Conservation (phyloP, 768 basidiomycete species). For the Leccinum ochraceum region DNA sequence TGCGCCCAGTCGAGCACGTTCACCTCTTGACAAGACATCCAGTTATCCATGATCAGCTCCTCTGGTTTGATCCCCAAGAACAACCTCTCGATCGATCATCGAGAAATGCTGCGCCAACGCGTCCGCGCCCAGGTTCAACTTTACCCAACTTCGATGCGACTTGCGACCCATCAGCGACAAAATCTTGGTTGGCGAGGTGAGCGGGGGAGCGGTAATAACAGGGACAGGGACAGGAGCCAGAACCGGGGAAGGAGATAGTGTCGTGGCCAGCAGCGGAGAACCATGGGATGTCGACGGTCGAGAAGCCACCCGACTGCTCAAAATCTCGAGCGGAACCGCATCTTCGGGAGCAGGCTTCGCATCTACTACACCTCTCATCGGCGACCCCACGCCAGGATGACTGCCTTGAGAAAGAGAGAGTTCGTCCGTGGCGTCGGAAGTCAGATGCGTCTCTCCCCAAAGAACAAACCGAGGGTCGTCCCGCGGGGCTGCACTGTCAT, state of each 20-base stretch:
- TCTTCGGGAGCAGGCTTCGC: no score
- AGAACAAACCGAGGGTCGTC: slow-evolving; percentile 92
- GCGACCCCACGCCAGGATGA: slow-evolving; percentile 28
- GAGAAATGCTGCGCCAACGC: slow-evolving; percentile 75
- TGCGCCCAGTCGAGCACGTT: slow-evolving; percentile 82
- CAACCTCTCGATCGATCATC: slow-evolving; percentile 58
- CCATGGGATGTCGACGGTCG: no score
- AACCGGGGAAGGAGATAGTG: no score
- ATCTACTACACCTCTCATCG: no score
- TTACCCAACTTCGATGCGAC: slow-evolving; percentile 54
- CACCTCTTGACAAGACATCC: slow-evolving; percentile 60
- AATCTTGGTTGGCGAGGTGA: no score
- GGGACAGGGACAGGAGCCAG: no score
- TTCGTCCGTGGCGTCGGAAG: slow-evolving; percentile 36
- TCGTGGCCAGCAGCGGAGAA: no score
- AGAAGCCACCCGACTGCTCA: no score
- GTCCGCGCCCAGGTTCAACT: slow-evolving; percentile 48
- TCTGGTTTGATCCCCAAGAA: slow-evolving; percentile 49
- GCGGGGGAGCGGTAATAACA: no score
- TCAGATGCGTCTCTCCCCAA: slow-evolving; percentile 66
- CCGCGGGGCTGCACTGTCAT: slow-evolving; percentile 69
- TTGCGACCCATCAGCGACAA: no score
- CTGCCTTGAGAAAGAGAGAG: slow-evolving; percentile 41
- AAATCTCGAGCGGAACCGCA: no score
- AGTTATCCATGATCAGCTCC: slow-evolving; percentile 75